A percentile compares a stretch with the other conserved stretches of the same genome.
phyloP scores from a whole-genome alignment of 805 yeast species.

The Torulaspora gathmanii region DNA sequence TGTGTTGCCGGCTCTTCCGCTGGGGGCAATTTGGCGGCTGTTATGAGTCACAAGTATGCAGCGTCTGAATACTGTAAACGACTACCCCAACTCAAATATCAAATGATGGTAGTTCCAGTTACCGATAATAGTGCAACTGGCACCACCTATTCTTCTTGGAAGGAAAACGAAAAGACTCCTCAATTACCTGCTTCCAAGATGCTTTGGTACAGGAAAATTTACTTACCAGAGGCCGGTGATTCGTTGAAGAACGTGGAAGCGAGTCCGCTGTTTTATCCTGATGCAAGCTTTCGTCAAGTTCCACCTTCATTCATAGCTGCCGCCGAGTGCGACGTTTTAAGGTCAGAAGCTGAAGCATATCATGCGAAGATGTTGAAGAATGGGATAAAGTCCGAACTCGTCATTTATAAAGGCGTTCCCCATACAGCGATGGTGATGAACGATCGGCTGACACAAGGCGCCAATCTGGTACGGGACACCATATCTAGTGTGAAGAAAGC shows the following conservation, averaged over 20 bases:
- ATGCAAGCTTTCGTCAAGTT: constrained; percentile 37
- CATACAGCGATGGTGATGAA: constrained; percentile 51
- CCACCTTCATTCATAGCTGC: constrained; percentile 43
- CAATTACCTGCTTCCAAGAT: constrained; percentile 44
- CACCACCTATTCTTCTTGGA: constrained; percentile 38
- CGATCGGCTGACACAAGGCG: constrained; percentile 37
- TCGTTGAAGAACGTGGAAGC: constrained; percentile 35
- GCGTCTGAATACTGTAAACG: constrained; percentile 21
- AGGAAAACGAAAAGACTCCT: constrained; percentile 38
- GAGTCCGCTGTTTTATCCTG: constrained; percentile 41
- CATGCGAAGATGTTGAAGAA: constrained; percentile 37
- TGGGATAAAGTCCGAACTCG: constrained; percentile 37
- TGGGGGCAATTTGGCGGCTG: constrained; percentile 36
- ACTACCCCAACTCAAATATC: constrained; percentile 38
- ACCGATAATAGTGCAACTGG: constrained; percentile 41
- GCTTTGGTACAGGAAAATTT: constrained; percentile 43
- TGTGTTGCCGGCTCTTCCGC: constrained; percentile 48
- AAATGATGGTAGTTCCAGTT: constrained; percentile 43
- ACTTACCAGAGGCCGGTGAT: constrained; percentile 36
- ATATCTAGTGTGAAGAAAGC: constrained; percentile 34
- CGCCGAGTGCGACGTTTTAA: constrained; percentile 43
- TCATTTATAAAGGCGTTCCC: constrained; percentile 42
- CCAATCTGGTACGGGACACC: constrained; percentile 34
- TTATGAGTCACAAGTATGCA: constrained; percentile 30
- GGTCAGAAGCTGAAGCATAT: constrained; percentile 44